Conservation (phyloP, 768 basidiomycete genomes). For the Lactarius deliciosus region DNA sequence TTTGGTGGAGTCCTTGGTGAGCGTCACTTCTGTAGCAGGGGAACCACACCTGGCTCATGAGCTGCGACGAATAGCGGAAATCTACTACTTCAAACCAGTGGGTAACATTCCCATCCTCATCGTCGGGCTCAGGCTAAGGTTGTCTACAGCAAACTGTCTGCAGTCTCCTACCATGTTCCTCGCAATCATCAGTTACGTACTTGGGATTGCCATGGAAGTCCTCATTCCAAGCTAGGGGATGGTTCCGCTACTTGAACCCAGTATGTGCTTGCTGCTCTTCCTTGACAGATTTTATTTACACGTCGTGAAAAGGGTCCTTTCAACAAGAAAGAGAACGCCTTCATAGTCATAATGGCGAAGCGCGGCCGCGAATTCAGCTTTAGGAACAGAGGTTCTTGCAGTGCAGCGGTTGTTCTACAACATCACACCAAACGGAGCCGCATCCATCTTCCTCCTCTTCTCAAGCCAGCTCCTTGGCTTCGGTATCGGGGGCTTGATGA, state of each 20-base stretch:
- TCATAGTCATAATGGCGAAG: slow-evolving; percentile 60
- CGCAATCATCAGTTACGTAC: slow-evolving; percentile 48
- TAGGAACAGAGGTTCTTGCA: slow-evolving; percentile 54
- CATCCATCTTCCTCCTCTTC: slow-evolving; percentile 47
- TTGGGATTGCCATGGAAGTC: slow-evolving; percentile 49
- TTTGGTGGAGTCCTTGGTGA: slow-evolving; percentile 55
- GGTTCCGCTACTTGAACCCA: slow-evolving; percentile 53
- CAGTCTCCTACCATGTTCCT: slow-evolving; percentile 55
- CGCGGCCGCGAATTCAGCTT: slow-evolving; percentile 52
- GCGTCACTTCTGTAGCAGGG: slow-evolving; percentile 6
- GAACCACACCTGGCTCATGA: slow-evolving; percentile 37
- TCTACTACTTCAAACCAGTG: slow-evolving; percentile 63
- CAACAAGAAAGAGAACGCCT: slow-evolving; percentile 60
- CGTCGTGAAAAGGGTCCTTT: slow-evolving; percentile 46
- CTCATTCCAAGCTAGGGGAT: slow-evolving; percentile 46
- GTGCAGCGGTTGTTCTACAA: slow-evolving; percentile 49
- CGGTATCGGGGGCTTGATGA: slow-evolving; percentile 54
- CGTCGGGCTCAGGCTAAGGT: not conserved
- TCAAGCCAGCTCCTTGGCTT: slow-evolving; percentile 45
- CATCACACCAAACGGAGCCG: slow-evolving; percentile 46
- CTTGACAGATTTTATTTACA: not conserved
- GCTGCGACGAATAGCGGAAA: slow-evolving; percentile 53
- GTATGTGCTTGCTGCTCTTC: slow-evolving; percentile 34
- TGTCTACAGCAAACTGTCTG: slow-evolving; percentile 48
- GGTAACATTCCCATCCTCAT: slow-evolving; percentile 12